phyloP scores from a whole-genome alignment of 495 filamentous ascomycete genomes.

The Tuber indicum region DNA sequence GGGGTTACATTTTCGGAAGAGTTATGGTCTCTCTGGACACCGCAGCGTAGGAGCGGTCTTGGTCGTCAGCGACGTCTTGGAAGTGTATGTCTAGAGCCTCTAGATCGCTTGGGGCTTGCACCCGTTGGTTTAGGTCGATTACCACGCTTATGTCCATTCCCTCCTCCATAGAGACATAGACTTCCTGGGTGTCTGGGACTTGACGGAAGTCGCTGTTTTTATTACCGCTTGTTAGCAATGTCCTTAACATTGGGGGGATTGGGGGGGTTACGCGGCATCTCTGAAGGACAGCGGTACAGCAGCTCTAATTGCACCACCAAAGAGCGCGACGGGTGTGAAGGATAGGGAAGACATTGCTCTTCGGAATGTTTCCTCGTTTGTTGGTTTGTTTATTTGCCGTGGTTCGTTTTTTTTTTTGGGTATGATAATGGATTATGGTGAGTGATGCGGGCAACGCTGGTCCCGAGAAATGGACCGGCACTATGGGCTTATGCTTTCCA shows the following conservation, averaged over 20 bases:
- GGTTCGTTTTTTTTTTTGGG: neutral
- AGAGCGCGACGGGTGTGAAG: constrained; percentile 51
- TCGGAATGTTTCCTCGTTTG: neutral
- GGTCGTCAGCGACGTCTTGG: constrained; percentile 55
- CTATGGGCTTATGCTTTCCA: neutral
- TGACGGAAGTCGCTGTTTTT: constrained; percentile 65
- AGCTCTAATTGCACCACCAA: constrained; percentile 55
- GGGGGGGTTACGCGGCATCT: constrained; percentile 57
- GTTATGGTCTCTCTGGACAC: constrained; percentile 17
- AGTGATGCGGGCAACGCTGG: neutral
- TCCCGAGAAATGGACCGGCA: neutral
- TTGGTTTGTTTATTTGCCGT: neutral
- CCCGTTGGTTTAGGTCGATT: constrained; percentile 77
- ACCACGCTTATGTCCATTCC: constrained; percentile 68
- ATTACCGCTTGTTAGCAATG: neutral
- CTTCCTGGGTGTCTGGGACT: constrained; percentile 91
- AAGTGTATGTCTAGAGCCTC: constrained; percentile 53
- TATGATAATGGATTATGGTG: neutral
- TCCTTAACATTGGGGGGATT: neutral
- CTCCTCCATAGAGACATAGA: constrained; percentile 74
- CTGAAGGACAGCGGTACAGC: constrained; percentile 70
- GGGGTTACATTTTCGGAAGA: constrained; percentile 20
- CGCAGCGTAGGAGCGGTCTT: constrained; percentile 18
- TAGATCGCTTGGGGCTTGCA: constrained; percentile 48
- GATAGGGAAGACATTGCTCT: neutral